Evolutionary conservation across 2,329 filamentous ascomycete species (phyloP), one percentile per base, ranked within the genome.

Genomic region (Herpotrichia juniperi): DNA sequence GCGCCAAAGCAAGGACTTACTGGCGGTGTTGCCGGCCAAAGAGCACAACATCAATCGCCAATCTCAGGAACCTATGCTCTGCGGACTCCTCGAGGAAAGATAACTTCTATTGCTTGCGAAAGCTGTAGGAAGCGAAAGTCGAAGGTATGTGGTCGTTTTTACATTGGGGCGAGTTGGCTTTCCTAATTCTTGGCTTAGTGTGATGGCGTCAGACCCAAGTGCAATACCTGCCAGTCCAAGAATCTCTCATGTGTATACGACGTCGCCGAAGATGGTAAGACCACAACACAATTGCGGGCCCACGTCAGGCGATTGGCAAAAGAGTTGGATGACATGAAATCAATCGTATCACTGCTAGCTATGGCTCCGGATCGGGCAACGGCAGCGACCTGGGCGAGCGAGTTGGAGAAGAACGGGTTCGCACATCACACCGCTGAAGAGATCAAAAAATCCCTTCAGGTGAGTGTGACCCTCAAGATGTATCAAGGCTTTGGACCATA

Each of bases 81-180:
- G 32, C 68, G 69, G 25, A 73, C 69, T 9, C 69, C 69, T 22
- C 64, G 69, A n/a, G 69, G 69, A 22, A 73, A 73, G 47, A 74
- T 74, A 43, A 74, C 71, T 11, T 73, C 71, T 5, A 74, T 74
- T 59, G 71, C 71, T 16, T 74, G 71, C 51, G 71, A 73, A 45
- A 73, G 70, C 44, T 74, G 71, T 48, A 62, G 71, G 54, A 74
- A 73, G 49, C 66, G 71, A 17, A 74, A 74, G 46, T 73, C 70
- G 30, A 74, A 74, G 66, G 71, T 73, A 48, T 26, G 63, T 46
- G 21, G 19, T 25, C 19, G 14, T 50, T 1, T 30, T 2, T 9
- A 32, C 9, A 7, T 17, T 19, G 22, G 17, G 7, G 8, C 11
- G 11, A 19, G 26, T 53, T 34, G n/a, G 5, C n/a, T n/a, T 50